Evolutionary conservation across 129 eudicot species (phyloP).

Genomic region (Chrysanthemum makinoi): DNA sequence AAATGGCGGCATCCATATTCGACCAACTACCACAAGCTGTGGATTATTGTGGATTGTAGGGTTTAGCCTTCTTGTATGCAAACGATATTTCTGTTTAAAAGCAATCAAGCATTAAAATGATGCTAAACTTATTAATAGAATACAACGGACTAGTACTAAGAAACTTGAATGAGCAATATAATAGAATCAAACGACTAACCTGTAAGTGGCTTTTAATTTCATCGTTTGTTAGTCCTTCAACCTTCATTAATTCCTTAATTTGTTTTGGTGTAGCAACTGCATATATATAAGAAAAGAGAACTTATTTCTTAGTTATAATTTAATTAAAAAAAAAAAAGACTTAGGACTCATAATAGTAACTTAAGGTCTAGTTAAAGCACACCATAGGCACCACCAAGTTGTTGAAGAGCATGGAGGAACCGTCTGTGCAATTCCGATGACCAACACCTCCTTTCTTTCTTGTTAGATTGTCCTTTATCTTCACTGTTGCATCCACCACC

Average conservation of each 20-base stretch:
- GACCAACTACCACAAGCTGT: slow-evolving; percentile 89
- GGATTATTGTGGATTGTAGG: slow-evolving; percentile 47
- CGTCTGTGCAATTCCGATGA: slow-evolving; percentile 79
- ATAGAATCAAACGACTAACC: slow-evolving; percentile 41
- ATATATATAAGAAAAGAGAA: background rate
- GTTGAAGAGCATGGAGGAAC: slow-evolving; percentile 85
- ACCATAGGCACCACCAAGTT: slow-evolving; percentile 98
- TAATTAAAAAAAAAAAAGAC: background rate
- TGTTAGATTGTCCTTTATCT: slow-evolving; percentile 48
- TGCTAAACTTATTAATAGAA: background rate
- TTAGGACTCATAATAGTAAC: too few species aligned
- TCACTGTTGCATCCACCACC: slow-evolving; percentile 38
- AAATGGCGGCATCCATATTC: slow-evolving; percentile 83
- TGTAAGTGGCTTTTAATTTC: slow-evolving; percentile 98
- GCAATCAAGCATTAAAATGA: background rate
- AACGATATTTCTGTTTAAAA: slow-evolving; percentile 65
- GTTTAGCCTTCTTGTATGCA: slow-evolving; percentile 78
- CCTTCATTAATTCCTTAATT: slow-evolving; percentile 92
- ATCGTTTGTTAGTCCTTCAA: slow-evolving; percentile 92
- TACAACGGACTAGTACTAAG: background rate
- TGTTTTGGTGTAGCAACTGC: slow-evolving; percentile 98
- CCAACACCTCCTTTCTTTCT: slow-evolving; percentile 89
- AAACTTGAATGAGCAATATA: background rate
- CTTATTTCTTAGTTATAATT: too few species aligned
- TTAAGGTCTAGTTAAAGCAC: too few species aligned